Evolutionary conservation across 1,284 basidiomycete genomes (phyloP).

Genomic region (Mycosarcoma mackinlayi): DNA sequence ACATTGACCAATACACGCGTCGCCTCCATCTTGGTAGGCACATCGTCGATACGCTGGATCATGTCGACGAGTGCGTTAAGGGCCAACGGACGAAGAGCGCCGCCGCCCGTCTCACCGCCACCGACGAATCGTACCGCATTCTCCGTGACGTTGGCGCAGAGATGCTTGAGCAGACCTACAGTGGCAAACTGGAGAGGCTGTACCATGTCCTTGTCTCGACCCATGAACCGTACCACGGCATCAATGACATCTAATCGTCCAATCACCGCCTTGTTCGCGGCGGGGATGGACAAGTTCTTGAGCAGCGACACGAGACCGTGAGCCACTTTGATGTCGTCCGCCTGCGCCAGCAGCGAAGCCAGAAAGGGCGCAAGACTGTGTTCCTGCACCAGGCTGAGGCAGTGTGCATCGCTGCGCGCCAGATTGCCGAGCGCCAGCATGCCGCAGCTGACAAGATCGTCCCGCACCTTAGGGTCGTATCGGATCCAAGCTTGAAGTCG

Average conservation of each 20-base stretch:
- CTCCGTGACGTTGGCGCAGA: conserved; percentile 74
- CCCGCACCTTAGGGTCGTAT: conserved; percentile 70
- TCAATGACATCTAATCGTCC: conserved; percentile 39
- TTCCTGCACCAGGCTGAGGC: conserved; percentile 52
- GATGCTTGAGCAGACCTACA: conserved; percentile 87
- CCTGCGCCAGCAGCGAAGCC: conserved; percentile 40
- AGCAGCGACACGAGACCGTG: conserved; percentile 57
- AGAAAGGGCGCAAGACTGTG: conserved; percentile 50
- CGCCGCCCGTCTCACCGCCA: conserved; percentile 29
- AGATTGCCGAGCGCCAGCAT: conserved; percentile 84
- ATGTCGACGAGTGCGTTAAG: conserved; percentile 80
- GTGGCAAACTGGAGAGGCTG: conserved; percentile 83
- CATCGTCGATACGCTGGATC: conserved; percentile 80
- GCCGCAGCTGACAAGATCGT: conserved; percentile 84
- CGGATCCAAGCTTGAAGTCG: conserved; percentile 81
- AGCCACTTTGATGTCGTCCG: conserved; percentile 53
- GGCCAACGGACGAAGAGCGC: conserved; percentile 64
- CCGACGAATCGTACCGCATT: conserved; percentile 75
- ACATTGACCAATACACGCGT: conserved; percentile 87
- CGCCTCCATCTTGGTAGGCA: conserved; percentile 86
- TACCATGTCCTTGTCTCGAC: conserved; percentile 50
- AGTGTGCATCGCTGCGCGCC: conserved; percentile 71
- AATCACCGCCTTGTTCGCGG: conserved; percentile 52
- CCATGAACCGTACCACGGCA: conserved; percentile 34
- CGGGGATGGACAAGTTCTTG: conserved; percentile 62